Conservation (phyloP, 1,139 yeast species). For the Magnusiomyces ingens region DNA sequence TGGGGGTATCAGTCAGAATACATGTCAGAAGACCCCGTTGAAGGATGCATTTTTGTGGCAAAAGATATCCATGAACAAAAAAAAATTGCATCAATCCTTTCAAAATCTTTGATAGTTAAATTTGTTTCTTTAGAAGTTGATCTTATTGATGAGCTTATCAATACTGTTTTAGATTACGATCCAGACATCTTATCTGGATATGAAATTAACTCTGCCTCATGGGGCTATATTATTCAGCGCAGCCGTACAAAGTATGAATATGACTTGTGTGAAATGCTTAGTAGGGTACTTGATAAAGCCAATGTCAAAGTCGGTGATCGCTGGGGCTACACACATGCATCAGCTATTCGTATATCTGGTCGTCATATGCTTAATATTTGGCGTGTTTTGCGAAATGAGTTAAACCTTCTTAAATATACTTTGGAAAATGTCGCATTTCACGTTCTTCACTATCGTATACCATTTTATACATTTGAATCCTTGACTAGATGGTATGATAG, state of each 20-base stretch:
- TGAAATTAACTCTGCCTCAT: slow-evolving; percentile 71
- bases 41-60: slow-evolving; percentile 23
- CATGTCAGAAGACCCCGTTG: slow-evolving; percentile 14
- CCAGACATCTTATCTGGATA: slow-evolving; percentile 87
- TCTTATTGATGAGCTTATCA: slow-evolving; percentile 49
- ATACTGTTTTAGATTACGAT: slow-evolving; percentile 56
- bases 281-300: slow-evolving; percentile 33
- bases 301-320: slow-evolving; percentile 51
- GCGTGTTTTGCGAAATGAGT: slow-evolving; percentile 62
- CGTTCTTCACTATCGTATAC: slow-evolving; percentile 58
- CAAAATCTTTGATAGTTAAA: slow-evolving; percentile 2
- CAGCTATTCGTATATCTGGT: slow-evolving; percentile 64
- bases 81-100: slow-evolving; percentile 13
- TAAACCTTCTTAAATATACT: slow-evolving; percentile 60
- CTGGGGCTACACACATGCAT: slow-evolving; percentile 80
- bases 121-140: slow-evolving; percentile 43
- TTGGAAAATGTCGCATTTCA: slow-evolving; percentile 72
- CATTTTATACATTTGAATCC: slow-evolving; percentile 48
- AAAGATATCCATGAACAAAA: slow-evolving; percentile 13
- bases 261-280: slow-evolving; percentile 47
- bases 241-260: slow-evolving; percentile 41
- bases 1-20: slow-evolving; percentile 42
- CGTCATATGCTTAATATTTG: slow-evolving; percentile 80
- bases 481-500: slow-evolving; percentile 47
- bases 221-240: slow-evolving; percentile 85